phyloP scores from a whole-genome alignment of 2,329 filamentous ascomycete genomes.

The Malbranchea zuffiana region DNA sequence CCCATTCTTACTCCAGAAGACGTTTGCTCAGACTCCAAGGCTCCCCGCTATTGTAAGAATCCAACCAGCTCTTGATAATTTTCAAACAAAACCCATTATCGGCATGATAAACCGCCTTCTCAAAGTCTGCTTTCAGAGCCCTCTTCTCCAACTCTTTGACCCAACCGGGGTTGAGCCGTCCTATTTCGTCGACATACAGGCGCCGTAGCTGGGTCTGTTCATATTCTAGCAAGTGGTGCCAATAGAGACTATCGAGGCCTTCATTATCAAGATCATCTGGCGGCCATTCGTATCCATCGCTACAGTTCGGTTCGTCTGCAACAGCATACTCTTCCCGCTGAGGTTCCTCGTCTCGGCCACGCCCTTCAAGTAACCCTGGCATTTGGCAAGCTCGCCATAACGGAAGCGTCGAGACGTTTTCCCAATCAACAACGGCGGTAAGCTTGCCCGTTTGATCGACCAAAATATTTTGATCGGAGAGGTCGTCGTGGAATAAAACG shows the following conservation, averaged over 20 bases:
- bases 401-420: slow-evolving; percentile 34
- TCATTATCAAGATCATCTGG: slow-evolving; percentile 5
- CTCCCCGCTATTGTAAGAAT: too few relatives aligned
- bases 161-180: slow-evolving; percentile 8
- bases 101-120: slow-evolving; percentile 6
- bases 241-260: slow-evolving; percentile 5
- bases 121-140: slow-evolving; percentile 6
- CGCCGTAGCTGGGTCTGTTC: slow-evolving; percentile 9
- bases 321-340: background rate
- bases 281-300: background rate
- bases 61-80: slow-evolving; percentile 4
- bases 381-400: slow-evolving; percentile 28
- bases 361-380: slow-evolving; percentile 27
- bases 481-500: slow-evolving; percentile 30
- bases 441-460: slow-evolving; percentile 29
- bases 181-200: slow-evolving; percentile 9
- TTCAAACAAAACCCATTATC: slow-evolving; percentile 1
- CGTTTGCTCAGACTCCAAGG: too few relatives aligned
- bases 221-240: slow-evolving; percentile 11
- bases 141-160: slow-evolving; percentile 1
- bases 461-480: slow-evolving; percentile 33
- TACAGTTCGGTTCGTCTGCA: background rate
- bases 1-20: too few relatives aligned
- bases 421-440: slow-evolving; percentile 36
- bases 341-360: slow-evolving; percentile 2